Evolutionary conservation across 1,284 basidiomycete species (phyloP), one percentile per base, ranked within the genome.

Genomic region (Pyrrhoderma noxium): DNA sequence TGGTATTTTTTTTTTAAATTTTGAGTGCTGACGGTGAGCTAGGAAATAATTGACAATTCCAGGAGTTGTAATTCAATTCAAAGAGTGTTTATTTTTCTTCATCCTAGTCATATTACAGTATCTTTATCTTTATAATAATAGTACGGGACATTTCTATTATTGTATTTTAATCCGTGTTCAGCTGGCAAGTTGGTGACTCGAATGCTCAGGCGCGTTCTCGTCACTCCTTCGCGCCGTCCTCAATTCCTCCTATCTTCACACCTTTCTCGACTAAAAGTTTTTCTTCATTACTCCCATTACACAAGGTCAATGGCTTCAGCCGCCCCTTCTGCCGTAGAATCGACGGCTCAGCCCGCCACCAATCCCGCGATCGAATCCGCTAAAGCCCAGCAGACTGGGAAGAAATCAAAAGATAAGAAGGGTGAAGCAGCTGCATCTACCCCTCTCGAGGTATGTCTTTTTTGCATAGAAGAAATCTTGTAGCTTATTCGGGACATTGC

Each of bases 361-460:
- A 53, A 65, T 41, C 59, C 68, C 35, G 62, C 65, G 11, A 63
- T 69, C 40, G 55, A 67, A 36, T 63, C 62, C 36, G 62, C 60
- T 38, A 31, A 47, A 22, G 46, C 46, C n/a, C 35, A 47, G 46
- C 9, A 22, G 3, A 38, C 38, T 31, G 60, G 62, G 18, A 74
- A 75, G 62, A 76, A 77, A 57, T 61, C 65, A 51, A 82, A 80
- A 61, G 69, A 75, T 60, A 79, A 78, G 61, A 67, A 68, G 38
- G 80, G 79, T 61, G 60, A 65, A 45, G 69, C 63, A 7, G 60
- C 59, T 18, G 71, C 78, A 23, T 71, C 69, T 40, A 72, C 75
- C n/a, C 80, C 83, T 35, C 67, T 87, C 53, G 84, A 87, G 71
- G 84, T 85, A 53, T 45, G n/a, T n/a, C n/a, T n/a, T n/a, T n/a